A percentile compares a stretch with the other conserved stretches of the same genome.
Evolutionary conservation across 2,329 filamentous ascomycete genomes (phyloP).

Genomic region (Apiospora arundinis): DNA sequence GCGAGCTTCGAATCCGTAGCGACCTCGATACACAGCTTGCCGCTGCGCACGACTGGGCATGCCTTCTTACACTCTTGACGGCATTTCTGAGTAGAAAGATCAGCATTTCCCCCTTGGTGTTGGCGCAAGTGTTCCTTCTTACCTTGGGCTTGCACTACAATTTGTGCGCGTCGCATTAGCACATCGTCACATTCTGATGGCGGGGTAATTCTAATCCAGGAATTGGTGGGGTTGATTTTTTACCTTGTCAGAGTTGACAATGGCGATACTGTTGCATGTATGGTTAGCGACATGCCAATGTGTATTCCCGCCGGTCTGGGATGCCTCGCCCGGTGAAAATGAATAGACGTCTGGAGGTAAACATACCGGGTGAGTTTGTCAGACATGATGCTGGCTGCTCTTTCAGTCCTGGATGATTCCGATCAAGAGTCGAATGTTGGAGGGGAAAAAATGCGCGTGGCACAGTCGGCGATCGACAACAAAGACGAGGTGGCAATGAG

Average conservation of each 20-base stretch:
- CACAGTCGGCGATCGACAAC: constrained; percentile 7
- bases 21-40: constrained; percentile 98
- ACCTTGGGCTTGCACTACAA: constrained; percentile 86
- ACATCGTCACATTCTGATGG: constrained; percentile 34
- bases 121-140: constrained; percentile 33
- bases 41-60: constrained; percentile 94
- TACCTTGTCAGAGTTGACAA: constrained; percentile 98
- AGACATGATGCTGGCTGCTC: constrained; percentile 20
- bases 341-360: not conserved
- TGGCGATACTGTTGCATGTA: constrained; percentile 78
- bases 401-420: constrained; percentile 8
- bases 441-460: not conserved
- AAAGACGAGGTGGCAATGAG: not conserved
- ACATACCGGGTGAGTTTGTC: constrained; percentile 25
- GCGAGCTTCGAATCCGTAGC: constrained; percentile 87
- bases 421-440: constrained; percentile 11
- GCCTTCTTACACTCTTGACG: constrained; percentile 99
- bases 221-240: constrained; percentile 44
- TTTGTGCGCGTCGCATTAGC: constrained; percentile 26
- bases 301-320: not conserved
- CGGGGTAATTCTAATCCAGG: constrained; percentile 46
- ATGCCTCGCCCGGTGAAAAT: not conserved
- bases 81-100: constrained; percentile 75
- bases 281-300: not conserved
- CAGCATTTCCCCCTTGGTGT: constrained; percentile 11